These are phyloP conservation scores for Zalaria sp. DNA, from an alignment of 2,329 filamentous ascomycete genomes.

Conservation along the genomic window DNA sequence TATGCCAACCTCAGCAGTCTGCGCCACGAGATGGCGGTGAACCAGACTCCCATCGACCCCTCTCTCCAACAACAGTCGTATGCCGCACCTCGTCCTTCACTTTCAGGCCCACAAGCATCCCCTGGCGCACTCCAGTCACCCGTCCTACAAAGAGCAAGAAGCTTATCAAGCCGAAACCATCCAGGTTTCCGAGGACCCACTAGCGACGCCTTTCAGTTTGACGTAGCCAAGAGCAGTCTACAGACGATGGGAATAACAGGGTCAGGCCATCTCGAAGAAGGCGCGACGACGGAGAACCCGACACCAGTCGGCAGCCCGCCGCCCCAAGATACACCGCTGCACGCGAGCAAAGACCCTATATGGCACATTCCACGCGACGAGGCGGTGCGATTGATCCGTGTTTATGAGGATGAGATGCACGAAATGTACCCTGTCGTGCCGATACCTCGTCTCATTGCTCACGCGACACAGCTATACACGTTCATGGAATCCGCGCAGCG, in stretches of 20 bases:
- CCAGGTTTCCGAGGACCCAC: constrained; percentile 72
- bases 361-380: constrained; percentile 68
- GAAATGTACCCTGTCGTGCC: constrained; percentile 83
- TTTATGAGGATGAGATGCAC: constrained; percentile 83
- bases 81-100: not conserved
- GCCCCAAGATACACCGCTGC: constrained; percentile 17
- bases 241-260: constrained; percentile 78
- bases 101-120: constrained; percentile 7
- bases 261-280: constrained; percentile 51
- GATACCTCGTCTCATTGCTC: constrained; percentile 55
- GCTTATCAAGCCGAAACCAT: constrained; percentile 24
- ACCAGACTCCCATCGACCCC: constrained; percentile 19
- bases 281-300: constrained; percentile 35
- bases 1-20: constrained; percentile 58
- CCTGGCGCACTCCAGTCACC: constrained; percentile 11
- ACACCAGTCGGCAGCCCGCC: constrained; percentile 36
- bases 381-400: constrained; percentile 59
- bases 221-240: constrained; percentile 74
- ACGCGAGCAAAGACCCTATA: constrained; percentile 55
- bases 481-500: constrained; percentile 57
- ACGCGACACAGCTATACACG: constrained; percentile 54
- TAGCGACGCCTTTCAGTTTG: constrained; percentile 70
- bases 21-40: constrained; percentile 34
- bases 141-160: constrained; percentile 19
- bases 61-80: constrained; percentile 14